These are phyloP conservation scores for Opeltia flavorubescens DNA, from an alignment of 495 filamentous ascomycete species.

Conservation along the genomic window DNA sequence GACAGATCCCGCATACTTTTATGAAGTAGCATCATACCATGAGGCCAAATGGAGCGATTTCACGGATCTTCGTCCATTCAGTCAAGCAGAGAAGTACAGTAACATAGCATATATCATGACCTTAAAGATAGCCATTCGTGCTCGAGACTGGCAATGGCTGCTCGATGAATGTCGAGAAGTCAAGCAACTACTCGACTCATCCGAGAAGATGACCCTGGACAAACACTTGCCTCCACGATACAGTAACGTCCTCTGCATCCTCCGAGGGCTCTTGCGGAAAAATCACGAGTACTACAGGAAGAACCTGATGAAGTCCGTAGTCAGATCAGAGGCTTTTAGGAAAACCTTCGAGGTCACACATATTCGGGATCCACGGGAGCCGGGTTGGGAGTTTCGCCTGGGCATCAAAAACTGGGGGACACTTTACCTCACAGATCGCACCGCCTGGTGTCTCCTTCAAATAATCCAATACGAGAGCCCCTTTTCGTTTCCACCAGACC, in stretches of 20 bases:
- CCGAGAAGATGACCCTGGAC: background rate
- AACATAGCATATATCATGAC: background rate
- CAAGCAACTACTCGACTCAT: background rate
- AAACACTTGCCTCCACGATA: background rate
- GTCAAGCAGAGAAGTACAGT: background rate
- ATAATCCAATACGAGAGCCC: background rate
- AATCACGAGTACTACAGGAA: background rate
- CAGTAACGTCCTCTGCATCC: background rate
- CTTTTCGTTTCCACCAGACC: background rate
- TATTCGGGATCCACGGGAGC: background rate
- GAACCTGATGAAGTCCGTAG: background rate
- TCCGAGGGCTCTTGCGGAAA: background rate
- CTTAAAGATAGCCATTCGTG: background rate
- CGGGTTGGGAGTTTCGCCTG: background rate
- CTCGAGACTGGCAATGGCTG: background rate
- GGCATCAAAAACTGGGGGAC: background rate
- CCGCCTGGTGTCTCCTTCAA: background rate
- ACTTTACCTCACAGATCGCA: background rate
- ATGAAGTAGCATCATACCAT: background rate
- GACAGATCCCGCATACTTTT: constrained; percentile 5
- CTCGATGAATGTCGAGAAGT: background rate
- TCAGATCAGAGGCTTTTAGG: background rate
- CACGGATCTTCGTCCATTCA: background rate
- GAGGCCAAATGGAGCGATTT: background rate
- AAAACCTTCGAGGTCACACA: background rate